A percentile compares a stretch with the other conserved stretches of the same genome.
These are phyloP conservation scores for Nemania sp. DNA, from an alignment of 2,329 filamentous ascomycete genomes.

Conservation along the genomic window DNA sequence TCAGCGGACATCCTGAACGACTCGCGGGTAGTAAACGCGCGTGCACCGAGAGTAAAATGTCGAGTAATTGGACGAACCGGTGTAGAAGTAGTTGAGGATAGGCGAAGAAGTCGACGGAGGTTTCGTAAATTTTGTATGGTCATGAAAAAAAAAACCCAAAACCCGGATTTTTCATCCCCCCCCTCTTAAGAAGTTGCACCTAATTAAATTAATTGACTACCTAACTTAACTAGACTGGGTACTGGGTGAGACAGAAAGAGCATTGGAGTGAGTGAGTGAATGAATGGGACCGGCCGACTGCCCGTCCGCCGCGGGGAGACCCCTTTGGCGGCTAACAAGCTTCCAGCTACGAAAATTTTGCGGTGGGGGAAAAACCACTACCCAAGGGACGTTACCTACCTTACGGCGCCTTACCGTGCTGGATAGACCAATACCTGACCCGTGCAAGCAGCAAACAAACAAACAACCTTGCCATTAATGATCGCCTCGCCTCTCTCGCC, in stretches of 20 bases:
- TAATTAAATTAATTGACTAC: neutral
- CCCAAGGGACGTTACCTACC: too few relatives aligned
- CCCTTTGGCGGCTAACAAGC: slow-evolving; percentile 18
- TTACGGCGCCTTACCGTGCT: too few relatives aligned
- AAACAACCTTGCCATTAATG: too few relatives aligned
- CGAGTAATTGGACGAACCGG: neutral
- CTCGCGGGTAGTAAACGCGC: slow-evolving; percentile 5
- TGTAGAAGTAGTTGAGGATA: neutral
- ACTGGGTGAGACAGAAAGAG: too few relatives aligned
- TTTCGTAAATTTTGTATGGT: slow-evolving; percentile 29
- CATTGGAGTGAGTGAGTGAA: neutral
- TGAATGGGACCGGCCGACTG: too few relatives aligned
- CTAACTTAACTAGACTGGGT: neutral
- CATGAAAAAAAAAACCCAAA: slow-evolving; percentile 29
- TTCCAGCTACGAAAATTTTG: slow-evolving; percentile 14
- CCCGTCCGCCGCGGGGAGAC: neutral
- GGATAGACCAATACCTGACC: too few relatives aligned
- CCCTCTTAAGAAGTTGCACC: neutral
- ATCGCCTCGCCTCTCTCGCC: neutral
- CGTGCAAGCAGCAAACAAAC: slow-evolving; percentile 1
- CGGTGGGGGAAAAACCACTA: slow-evolving; percentile 7
- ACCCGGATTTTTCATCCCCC: neutral
- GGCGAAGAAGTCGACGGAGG: slow-evolving; percentile 16
- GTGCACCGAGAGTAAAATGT: slow-evolving; percentile 14
- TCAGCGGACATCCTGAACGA: slow-evolving; percentile 60